These are phyloP conservation scores for Xylariaceae sp. DNA, from an alignment of 2,329 filamentous ascomycete species.

Conservation along the genomic window DNA sequence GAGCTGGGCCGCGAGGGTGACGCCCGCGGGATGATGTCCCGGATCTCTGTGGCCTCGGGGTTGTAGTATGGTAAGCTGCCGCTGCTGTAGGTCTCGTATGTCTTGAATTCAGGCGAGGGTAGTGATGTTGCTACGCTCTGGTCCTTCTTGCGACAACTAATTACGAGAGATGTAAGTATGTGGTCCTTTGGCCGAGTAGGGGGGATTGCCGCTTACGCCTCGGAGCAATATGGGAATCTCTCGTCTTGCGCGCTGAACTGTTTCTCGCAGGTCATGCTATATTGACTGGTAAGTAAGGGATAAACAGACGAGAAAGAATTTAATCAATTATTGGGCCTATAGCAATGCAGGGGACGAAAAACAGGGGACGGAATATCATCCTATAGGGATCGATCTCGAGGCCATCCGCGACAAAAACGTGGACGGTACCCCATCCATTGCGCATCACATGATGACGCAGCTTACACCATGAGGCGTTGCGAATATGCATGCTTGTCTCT, in stretches of 20 bases:
- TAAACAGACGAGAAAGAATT: not conserved
- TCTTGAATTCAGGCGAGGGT: slow-evolving; percentile 26
- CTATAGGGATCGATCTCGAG: slow-evolving; percentile 6
- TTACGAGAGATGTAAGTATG: slow-evolving; percentile 22
- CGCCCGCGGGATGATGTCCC: slow-evolving; percentile 59
- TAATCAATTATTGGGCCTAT: slow-evolving; percentile 10
- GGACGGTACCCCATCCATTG: slow-evolving; percentile 19
- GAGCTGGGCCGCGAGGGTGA: slow-evolving; percentile 57
- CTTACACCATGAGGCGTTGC: slow-evolving; percentile 18
- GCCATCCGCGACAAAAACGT: slow-evolving; percentile 15
- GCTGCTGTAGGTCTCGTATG: slow-evolving; percentile 31
- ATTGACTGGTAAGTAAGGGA: slow-evolving; percentile 28
- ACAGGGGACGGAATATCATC: slow-evolving; percentile 6
- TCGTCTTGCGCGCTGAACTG: slow-evolving; percentile 57
- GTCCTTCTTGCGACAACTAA: slow-evolving; percentile 51
- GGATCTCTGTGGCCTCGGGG: slow-evolving; percentile 45
- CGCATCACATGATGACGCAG: slow-evolving; percentile 28
- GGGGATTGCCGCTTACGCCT: slow-evolving; percentile 45
- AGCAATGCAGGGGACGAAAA: slow-evolving; percentile 33
- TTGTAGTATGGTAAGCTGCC: slow-evolving; percentile 43
- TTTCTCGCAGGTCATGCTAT: slow-evolving; percentile 62
- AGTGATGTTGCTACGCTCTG: slow-evolving; percentile 35
- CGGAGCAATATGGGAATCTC: slow-evolving; percentile 57
- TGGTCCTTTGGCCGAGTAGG: slow-evolving; percentile 19
- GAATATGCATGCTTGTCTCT: slow-evolving; percentile 17